Evolutionary conservation across 2,329 filamentous ascomycete genomes (phyloP).

Genomic region (Cadophora sp.): DNA sequence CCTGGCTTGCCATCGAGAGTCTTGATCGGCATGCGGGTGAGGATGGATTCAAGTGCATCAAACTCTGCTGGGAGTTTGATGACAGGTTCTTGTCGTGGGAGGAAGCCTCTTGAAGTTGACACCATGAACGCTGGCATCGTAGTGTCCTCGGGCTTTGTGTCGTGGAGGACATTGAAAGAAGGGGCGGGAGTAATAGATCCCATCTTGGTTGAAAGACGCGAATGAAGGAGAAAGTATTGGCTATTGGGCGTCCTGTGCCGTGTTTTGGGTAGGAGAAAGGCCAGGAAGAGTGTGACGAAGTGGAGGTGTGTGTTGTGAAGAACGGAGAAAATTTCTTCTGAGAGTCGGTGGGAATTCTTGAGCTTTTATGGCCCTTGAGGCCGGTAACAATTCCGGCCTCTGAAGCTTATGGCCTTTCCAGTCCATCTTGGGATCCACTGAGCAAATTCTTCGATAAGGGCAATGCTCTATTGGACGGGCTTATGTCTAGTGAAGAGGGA

Average conservation of each 20-base stretch:
- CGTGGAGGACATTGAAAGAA: constrained; percentile 66
- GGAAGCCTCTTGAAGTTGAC: constrained; percentile 75
- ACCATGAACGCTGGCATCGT: constrained; percentile 80
- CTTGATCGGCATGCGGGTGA: constrained; percentile 80
- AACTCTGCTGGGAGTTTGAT: constrained; percentile 75
- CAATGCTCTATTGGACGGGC: background rate
- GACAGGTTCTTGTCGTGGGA: constrained; percentile 71
- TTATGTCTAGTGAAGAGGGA: background rate
- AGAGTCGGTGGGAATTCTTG: constrained; percentile 28
- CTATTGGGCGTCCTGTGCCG: background rate
- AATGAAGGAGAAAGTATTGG: background rate
- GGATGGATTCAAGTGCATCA: constrained; percentile 71
- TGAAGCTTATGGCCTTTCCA: background rate
- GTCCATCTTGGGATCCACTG: constrained; percentile 23
- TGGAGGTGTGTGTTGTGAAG: background rate
- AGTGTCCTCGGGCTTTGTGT: constrained; percentile 66
- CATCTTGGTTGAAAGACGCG: constrained; percentile 36
- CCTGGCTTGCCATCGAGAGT: constrained; percentile 76
- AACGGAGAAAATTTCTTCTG: constrained; percentile 28
- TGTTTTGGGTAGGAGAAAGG: constrained; percentile 14
- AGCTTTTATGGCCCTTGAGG: constrained; percentile 40
- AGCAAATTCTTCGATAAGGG: constrained; percentile 31
- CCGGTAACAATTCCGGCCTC: constrained; percentile 43
- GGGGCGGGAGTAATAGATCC: constrained; percentile 39
- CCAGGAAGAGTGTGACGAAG: constrained; percentile 10